These are phyloP conservation scores for Amauroascus verrucosus DNA, from an alignment of 2,329 filamentous ascomycete species.

Conservation along the genomic window DNA sequence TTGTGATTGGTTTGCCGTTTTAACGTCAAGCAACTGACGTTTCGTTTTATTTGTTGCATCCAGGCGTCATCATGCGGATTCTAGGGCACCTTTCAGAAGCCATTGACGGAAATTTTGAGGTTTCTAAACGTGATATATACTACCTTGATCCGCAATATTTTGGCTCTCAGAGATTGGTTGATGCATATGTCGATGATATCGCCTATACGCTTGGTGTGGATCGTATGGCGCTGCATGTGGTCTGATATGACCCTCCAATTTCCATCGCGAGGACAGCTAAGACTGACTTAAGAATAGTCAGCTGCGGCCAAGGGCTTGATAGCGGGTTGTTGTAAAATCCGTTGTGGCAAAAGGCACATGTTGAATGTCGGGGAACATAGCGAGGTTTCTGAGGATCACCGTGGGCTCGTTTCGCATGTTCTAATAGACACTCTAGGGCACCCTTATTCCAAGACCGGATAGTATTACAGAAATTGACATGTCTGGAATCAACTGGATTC, in stretches of 20 bases:
- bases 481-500: constrained; percentile 44
- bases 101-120: constrained; percentile 37
- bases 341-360: constrained; percentile 16
- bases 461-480: constrained; percentile 40
- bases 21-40: neutral
- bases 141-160: constrained; percentile 53
- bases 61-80: constrained; percentile 47
- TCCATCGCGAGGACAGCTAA: no score
- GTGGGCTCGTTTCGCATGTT: neutral
- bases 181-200: constrained; percentile 51
- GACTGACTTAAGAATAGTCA: constrained; percentile 25
- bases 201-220: constrained; percentile 50
- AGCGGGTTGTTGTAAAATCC: constrained; percentile 27
- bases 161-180: constrained; percentile 46
- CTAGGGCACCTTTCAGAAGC: constrained; percentile 47
- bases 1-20: neutral
- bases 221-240: constrained; percentile 47
- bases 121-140: constrained; percentile 56
- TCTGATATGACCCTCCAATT: no score
- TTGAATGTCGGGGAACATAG: constrained; percentile 33
- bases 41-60: neutral
- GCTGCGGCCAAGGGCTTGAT: constrained; percentile 37
- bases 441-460: constrained; percentile 42
- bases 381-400: constrained; percentile 22
- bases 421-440: constrained; percentile 35